Evolutionary conservation across 164 flowering plant species (phyloP), one percentile per base, ranked within the genome.

Genomic region (Tetrastigma voinierianum): DNA sequence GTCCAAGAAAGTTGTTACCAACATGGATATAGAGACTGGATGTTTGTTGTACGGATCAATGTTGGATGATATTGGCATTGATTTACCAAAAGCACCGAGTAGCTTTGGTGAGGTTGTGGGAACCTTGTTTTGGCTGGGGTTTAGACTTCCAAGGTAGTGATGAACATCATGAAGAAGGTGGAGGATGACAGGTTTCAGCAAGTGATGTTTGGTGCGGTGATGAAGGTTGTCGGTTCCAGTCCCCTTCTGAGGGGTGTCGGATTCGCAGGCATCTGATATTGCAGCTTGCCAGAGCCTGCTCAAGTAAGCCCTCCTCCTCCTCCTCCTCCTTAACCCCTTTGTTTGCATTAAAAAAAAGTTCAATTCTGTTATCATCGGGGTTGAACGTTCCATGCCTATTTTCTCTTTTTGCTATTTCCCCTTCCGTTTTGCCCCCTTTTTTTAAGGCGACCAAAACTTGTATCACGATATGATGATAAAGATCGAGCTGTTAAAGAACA

Each of bases 41-140:
- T 86, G 87, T 68, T 67, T 89, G 62, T 79, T 77, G 4, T 95
- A 84, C 66, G 93, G 83, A 6, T 78, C 89, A 0, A 60, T 73
- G 74, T 65, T 95, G 72, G 93, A 95, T 69, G 97, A 90, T 62
- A 72, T 90, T 25, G 97, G 76, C 13, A 89, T 95, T 48, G 97
- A 95, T 71, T 64, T 89, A 17, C 99, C 99, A 0, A 95, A 82
- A 68, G 97, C 97, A 17, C 99, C 99, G 0, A 78, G 43, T 62
- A 83, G 79, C 73, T 95, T 89, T 71, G 97, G 97, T 2, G 93
- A 80, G 72, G 74, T 95, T 15, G 55, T 25, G 94, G 94, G 60
- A 81, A 67, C 55, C 76, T 90, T 32, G 67, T 88, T 51, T 56
- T 88, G 71, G 76, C 73, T 2, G 86, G 88, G 12, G 83, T 66